Evolutionary conservation across 768 basidiomycete genomes (phyloP), one percentile per base, ranked within the genome.

Genomic region (Basidioascus undulatus): DNA sequence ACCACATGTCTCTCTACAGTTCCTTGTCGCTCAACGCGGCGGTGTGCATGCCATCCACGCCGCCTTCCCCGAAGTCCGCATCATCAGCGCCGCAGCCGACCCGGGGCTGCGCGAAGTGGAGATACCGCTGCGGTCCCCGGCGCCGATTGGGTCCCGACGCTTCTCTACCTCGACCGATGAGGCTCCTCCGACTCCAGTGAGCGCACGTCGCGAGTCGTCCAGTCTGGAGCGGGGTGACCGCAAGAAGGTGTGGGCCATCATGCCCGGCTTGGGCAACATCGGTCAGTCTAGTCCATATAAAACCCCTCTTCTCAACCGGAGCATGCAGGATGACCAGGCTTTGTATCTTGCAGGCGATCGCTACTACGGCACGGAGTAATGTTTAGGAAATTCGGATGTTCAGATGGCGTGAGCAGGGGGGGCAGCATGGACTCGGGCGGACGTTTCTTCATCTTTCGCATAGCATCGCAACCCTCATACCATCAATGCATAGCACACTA

Each of bases 71-170:
- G 53, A 59, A 6, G 72, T 89, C 6, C n/a, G 68, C 50, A 71
- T 94, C 49, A 72, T 92, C 12, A 79, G 76, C 47, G 80, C 76
- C 2, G 76, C 74, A 0, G 71, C 87, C 4, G 87, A 92, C 51
- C 67, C 75, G 19, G 66, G 67, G 15, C 65, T 92, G 57, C n/a
- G n/a, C n/a, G n/a, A n/a, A n/a, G n/a, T n/a, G n/a, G n/a, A n/a
- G n/a, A n/a, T n/a, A n/a, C n/a, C n/a, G n/a, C n/a, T n/a, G n/a
- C n/a, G n/a, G n/a, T n/a, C n/a, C n/a, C n/a, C n/a, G n/a, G n/a
- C n/a, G n/a, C n/a, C n/a, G n/a, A n/a, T n/a, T n/a, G n/a, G n/a
- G n/a, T n/a, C n/a, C n/a, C n/a, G n/a, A n/a, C n/a, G n/a, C n/a
- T n/a, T n/a, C n/a, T n/a, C n/a, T n/a, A n/a, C n/a, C n/a, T n/a